phyloP scores from a whole-genome alignment of 1,284 basidiomycete genomes.

The Neonothopanus nambi region DNA sequence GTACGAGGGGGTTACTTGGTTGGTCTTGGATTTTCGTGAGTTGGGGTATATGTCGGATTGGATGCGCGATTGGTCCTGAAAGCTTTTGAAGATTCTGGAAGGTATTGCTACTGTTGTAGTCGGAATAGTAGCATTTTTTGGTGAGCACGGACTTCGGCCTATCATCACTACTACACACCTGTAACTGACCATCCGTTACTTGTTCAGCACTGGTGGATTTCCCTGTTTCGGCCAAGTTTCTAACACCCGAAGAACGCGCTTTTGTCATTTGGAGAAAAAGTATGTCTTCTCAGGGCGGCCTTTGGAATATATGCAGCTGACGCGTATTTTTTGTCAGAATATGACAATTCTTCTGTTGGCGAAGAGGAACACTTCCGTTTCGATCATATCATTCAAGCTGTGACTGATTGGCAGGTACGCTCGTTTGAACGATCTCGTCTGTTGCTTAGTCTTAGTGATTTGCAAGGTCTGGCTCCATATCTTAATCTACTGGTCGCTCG shows the following conservation, averaged over 20 bases:
- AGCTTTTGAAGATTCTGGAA: constrained; percentile 46
- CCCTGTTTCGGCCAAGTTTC: constrained; percentile 54
- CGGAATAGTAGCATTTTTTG: constrained; percentile 42
- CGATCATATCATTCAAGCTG: constrained; percentile 52
- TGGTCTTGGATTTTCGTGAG: constrained; percentile 58
- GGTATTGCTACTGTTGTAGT: constrained; percentile 51
- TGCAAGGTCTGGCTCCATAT: constrained; percentile 55
- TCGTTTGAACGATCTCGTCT: background rate
- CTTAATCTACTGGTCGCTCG: constrained; percentile 60
- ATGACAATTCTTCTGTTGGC: constrained; percentile 64
- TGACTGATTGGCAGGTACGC: constrained; percentile 65
- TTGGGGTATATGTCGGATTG: no score
- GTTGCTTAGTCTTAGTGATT: background rate
- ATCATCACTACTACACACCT: background rate
- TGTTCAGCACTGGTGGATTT: constrained; percentile 55
- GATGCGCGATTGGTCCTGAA: no score
- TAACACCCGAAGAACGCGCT: constrained; percentile 59
- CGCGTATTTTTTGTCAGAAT: constrained; percentile 38
- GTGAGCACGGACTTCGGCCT: constrained; percentile 34
- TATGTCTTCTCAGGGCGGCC: no score
- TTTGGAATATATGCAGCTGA: no score
- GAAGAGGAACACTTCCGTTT: constrained; percentile 62
- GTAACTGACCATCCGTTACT: background rate
- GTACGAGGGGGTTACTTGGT: constrained; percentile 38
- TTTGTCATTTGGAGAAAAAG: constrained; percentile 67